Percentiles rank a stretch among this genome's conserved stretches.
These are phyloP conservation scores for Carex kokanica DNA, from an alignment of 176 grass and related monocot genomes.

Conservation along the genomic window DNA sequence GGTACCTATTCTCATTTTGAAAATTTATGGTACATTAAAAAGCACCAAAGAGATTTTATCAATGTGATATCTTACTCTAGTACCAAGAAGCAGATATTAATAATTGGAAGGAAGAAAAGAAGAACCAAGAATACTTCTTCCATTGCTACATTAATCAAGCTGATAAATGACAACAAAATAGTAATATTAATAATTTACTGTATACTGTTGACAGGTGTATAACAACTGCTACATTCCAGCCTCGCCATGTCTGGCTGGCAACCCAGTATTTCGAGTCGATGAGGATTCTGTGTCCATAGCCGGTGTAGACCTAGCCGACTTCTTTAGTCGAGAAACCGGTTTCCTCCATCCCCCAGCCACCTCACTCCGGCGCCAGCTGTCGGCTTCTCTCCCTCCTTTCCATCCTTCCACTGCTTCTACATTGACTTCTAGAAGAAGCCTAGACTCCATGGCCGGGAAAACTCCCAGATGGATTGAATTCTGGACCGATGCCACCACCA, in stretches of 20 bases:
- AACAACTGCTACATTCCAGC: conserved; percentile 55
- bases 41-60: neutral
- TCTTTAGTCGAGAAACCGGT: conserved; percentile 60
- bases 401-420: conserved; percentile 15
- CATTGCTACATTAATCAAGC: neutral
- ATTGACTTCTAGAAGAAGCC: conserved; percentile 42
- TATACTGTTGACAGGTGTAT: conserved; percentile 25
- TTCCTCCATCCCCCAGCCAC: conserved; percentile 31
- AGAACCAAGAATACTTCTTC: neutral
- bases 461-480: conserved; percentile 75
- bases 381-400: conserved; percentile 34
- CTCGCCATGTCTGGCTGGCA: conserved; percentile 52
- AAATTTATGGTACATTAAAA: neutral
- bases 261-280: conserved; percentile 71
- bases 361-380: conserved; percentile 50
- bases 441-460: conserved; percentile 64
- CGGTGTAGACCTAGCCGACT: conserved; percentile 51
- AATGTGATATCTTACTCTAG: neutral
- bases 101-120: neutral
- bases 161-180: neutral
- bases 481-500: conserved; percentile 53
- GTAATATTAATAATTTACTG: neutral
- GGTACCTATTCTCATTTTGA: conserved; percentile 2
- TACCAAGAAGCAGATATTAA: neutral
- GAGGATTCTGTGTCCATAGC: conserved; percentile 51